Evolutionary conservation across 1,284 basidiomycete species (phyloP).

Genomic region (Xerocomus nothofagi): DNA sequence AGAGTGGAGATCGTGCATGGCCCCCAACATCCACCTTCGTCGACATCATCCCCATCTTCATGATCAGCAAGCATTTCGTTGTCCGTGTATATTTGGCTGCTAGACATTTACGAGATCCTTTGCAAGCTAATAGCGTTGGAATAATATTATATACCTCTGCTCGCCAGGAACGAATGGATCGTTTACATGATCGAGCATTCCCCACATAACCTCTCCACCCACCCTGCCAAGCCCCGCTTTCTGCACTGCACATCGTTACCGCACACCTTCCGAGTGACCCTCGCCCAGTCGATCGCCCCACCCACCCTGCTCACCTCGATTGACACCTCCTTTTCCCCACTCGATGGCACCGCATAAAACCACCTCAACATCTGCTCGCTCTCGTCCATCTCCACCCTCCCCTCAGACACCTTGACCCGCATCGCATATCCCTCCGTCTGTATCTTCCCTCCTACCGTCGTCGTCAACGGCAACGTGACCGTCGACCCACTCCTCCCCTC

Average conservation of each 20-base stretch:
- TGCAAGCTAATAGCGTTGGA: conserved; percentile 2
- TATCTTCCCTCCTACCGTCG: conserved; percentile 12
- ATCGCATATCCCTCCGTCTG: conserved; percentile 39
- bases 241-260: neutral
- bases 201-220: conserved; percentile 18
- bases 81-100: neutral
- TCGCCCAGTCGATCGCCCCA: conserved; percentile 53
- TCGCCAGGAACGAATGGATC: neutral
- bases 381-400: conserved; percentile 56
- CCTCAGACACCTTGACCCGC: conserved; percentile 59
- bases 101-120: neutral
- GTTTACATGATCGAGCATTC: conserved; percentile 30
- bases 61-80: conserved; percentile 4
- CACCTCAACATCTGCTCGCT: conserved; percentile 77
- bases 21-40: neutral
- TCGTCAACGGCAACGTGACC: conserved; percentile 20
- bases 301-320: conserved; percentile 66
- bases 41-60: conserved; percentile 2
- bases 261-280: neutral
- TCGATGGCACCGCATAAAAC: conserved; percentile 76
- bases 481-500: conserved; percentile 19
- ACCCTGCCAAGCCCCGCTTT: conserved; percentile 3
- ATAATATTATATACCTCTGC: conserved; percentile 14
- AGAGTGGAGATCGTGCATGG: conserved; percentile 38
- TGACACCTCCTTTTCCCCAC: conserved; percentile 53